Percentiles rank a stretch among this genome's conserved stretches.
Conservation (phyloP, 2,329 filamentous ascomycete genomes). For the Acrocalymma vagum region DNA sequence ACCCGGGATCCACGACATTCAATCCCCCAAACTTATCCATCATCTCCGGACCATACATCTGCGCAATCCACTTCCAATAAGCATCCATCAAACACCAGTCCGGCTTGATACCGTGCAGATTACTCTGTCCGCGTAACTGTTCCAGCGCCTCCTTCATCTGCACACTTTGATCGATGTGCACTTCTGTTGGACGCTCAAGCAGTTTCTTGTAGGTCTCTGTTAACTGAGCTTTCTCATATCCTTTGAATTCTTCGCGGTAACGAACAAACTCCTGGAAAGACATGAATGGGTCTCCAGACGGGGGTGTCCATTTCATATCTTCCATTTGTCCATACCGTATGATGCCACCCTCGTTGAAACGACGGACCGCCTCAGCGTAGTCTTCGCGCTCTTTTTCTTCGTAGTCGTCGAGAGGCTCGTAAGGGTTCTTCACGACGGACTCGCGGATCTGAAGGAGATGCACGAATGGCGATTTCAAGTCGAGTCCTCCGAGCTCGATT, state of each 20-base stretch:
- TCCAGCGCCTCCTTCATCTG: slow-evolving; percentile 30
- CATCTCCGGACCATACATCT: slow-evolving; percentile 48
- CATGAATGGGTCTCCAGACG: slow-evolving; percentile 31
- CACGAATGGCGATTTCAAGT: slow-evolving; percentile 61
- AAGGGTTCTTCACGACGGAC: slow-evolving; percentile 38
- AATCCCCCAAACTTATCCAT: slow-evolving; percentile 42
- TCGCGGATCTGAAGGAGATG: slow-evolving; percentile 55
- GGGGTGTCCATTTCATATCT: slow-evolving; percentile 19
- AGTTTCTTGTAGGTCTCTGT: slow-evolving; percentile 23
- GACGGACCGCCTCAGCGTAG: slow-evolving; percentile 43
- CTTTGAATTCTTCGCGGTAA: slow-evolving; percentile 27
- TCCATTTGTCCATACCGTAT: slow-evolving; percentile 7
- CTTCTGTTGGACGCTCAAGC: slow-evolving; percentile 27
- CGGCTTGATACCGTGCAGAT: slow-evolving; percentile 30
- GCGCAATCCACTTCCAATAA: slow-evolving; percentile 48
- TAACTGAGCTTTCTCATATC: slow-evolving; percentile 19
- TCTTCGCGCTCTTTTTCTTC: slow-evolving; percentile 38
- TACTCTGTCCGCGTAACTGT: slow-evolving; percentile 26
- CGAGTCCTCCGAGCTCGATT: slow-evolving; percentile 60
- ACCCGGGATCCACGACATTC: slow-evolving; percentile 40
- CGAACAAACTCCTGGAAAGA: slow-evolving; percentile 33
- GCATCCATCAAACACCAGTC: slow-evolving; percentile 38
- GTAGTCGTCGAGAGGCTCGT: slow-evolving; percentile 55
- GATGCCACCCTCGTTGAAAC: slow-evolving; percentile 38
- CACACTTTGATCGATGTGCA: slow-evolving; percentile 25